Evolutionary conservation across 345 rosid genomes (phyloP).

Genomic region (Alliaria petiolata): DNA sequence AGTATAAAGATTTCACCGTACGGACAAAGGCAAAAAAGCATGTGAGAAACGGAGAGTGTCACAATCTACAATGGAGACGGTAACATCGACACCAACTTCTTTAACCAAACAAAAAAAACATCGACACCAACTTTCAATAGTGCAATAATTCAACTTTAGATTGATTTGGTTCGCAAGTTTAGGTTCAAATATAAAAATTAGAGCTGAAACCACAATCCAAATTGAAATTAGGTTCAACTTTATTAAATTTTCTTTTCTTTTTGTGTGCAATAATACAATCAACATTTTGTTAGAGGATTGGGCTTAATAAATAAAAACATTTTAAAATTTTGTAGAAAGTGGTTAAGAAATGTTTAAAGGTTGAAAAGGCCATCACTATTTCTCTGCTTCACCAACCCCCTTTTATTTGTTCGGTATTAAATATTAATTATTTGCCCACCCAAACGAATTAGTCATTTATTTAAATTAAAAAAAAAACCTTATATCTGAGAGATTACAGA

Average conservation of each 20-base stretch:
- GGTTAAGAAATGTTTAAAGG: not conserved
- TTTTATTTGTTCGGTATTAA: not conserved
- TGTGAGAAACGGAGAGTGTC: not conserved
- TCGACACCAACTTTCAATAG: not conserved
- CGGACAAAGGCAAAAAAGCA: not conserved
- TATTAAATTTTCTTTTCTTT: too few relatives aligned
- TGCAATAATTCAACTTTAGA: too few relatives aligned
- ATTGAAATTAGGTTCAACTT: too few relatives aligned
- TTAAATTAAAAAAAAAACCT: not conserved
- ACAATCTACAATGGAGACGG: not conserved
- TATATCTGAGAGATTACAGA: not conserved
- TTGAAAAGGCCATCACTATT: conserved; percentile 6
- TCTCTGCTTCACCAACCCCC: conserved; percentile 20
- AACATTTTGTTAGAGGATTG: too few relatives aligned
- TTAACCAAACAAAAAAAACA: too few relatives aligned
- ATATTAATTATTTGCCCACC: not conserved
- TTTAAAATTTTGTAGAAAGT: not conserved
- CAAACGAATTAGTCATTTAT: not conserved
- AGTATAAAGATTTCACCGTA: not conserved
- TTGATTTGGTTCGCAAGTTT: too few relatives aligned
- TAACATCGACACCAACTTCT: not conserved
- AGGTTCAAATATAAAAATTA: too few relatives aligned
- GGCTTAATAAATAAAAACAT: too few relatives aligned
- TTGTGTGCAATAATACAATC: too few relatives aligned
- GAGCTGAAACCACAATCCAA: too few relatives aligned